These are phyloP conservation scores for Mycosarcoma maydis DNA, from an alignment of 1,284 basidiomycete genomes.

Conservation along the genomic window DNA sequence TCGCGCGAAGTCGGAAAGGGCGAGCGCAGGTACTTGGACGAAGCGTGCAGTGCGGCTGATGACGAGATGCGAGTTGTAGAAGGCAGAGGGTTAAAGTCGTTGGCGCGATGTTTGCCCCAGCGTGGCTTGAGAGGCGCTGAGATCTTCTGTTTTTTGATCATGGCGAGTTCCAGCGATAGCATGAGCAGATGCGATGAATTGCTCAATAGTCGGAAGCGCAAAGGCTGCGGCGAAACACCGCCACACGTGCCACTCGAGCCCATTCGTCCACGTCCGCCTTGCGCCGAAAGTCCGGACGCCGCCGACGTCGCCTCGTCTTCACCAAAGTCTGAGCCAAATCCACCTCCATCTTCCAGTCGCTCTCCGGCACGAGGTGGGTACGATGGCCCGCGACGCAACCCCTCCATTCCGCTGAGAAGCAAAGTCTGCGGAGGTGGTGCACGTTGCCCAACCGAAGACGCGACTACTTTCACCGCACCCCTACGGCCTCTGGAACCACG, in stretches of 20 bases:
- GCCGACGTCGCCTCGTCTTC: constrained; percentile 6
- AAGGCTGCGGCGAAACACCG: constrained; percentile 8
- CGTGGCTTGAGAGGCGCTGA: constrained; percentile 62
- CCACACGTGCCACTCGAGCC: constrained; percentile 4
- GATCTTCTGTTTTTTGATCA: constrained; percentile 65
- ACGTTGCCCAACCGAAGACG: constrained; percentile 33
- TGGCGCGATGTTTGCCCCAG: constrained; percentile 59
- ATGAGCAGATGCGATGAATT: constrained; percentile 64
- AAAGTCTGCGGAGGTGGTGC: constrained; percentile 12
- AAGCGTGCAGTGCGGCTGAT: background rate
- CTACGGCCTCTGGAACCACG: constrained; percentile 46
- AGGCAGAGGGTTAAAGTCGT: constrained; percentile 54
- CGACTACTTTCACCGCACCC: constrained; percentile 49
- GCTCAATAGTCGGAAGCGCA: constrained; percentile 55
- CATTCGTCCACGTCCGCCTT: constrained; percentile 15
- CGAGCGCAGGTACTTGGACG: constrained; percentile 25
- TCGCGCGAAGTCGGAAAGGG: constrained; percentile 2
- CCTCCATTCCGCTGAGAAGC: constrained; percentile 19
- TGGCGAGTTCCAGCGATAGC: constrained; percentile 63
- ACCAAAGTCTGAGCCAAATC: background rate
- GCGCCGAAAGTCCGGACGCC: background rate
- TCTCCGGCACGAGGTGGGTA: constrained; percentile 42
- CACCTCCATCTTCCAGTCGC: constrained; percentile 15
- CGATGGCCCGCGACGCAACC: constrained; percentile 32
- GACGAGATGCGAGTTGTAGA: constrained; percentile 20